A percentile compares a stretch with the other conserved stretches of the same genome.
phyloP scores from a whole-genome alignment of 2,329 filamentous ascomycete species.

The Arthrobotrys conoides region DNA sequence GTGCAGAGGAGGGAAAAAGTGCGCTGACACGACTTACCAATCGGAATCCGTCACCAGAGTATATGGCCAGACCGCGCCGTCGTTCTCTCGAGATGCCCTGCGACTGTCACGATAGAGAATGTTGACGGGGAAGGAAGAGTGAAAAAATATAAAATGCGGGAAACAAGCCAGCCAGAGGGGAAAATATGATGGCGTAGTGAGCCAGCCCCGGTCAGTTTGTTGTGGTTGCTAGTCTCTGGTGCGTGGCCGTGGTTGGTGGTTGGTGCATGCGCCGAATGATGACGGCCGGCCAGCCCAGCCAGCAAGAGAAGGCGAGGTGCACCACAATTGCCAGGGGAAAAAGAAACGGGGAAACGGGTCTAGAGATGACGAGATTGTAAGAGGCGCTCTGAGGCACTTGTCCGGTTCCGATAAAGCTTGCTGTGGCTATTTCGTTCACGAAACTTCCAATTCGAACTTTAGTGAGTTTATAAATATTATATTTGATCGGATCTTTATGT shows the following conservation, averaged over 20 bases:
- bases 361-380: conserved; percentile 51
- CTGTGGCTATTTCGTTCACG: conserved; percentile 55
- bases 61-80: conserved; percentile 37
- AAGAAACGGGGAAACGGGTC: conserved; percentile 58
- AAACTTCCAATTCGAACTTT: conserved; percentile 21
- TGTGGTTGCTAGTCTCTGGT: conserved; percentile 43
- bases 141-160: conserved; percentile 59
- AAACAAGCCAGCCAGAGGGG: conserved; percentile 51
- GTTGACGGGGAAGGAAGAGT: conserved; percentile 50
- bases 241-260: conserved; percentile 60
- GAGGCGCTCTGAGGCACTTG: conserved; percentile 52
- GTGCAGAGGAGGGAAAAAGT: conserved; percentile 33
- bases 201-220: conserved; percentile 30
- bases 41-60: conserved; percentile 7
- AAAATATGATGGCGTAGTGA: conserved; percentile 61
- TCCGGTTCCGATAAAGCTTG: conserved; percentile 23
- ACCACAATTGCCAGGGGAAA: conserved; percentile 19
- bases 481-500: too few species aligned
- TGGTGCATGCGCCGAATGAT: conserved; percentile 58
- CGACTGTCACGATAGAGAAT: conserved; percentile 39
- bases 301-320: conserved; percentile 40
- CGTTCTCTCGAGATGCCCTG: conserved; percentile 26
- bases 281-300: conserved; percentile 56
- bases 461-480: too few species aligned
- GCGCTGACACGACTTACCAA: conserved; percentile 55